These are phyloP conservation scores for Aspergillus hancockii DNA, from an alignment of 495 filamentous ascomycete species.

Conservation along the genomic window DNA sequence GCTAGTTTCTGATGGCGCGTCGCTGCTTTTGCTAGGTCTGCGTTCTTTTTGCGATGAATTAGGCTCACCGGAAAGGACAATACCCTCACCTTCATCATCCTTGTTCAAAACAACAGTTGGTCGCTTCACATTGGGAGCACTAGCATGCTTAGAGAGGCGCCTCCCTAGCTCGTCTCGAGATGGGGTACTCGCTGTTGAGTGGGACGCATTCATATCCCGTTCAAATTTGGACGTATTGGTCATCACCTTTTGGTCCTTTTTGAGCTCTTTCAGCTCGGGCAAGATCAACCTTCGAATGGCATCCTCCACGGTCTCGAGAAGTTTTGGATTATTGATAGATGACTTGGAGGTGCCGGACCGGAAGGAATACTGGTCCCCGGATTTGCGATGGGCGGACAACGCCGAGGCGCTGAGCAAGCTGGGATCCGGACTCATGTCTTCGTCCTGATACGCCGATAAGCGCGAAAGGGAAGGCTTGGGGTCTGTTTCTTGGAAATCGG, in stretches of 20 bases:
- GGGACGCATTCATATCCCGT: constrained; percentile 58
- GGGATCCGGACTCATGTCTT: constrained; percentile 70
- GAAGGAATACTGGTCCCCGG: constrained; percentile 73
- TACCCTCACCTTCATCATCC: constrained; percentile 59
- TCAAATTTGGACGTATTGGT: constrained; percentile 63
- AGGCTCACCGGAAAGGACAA: constrained; percentile 54
- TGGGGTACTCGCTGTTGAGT: constrained; percentile 58
- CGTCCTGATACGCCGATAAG: constrained; percentile 61
- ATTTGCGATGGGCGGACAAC: constrained; percentile 67
- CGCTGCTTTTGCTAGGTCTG: constrained; percentile 44
- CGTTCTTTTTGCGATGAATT: constrained; percentile 45
- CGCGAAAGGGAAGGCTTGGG: constrained; percentile 59
- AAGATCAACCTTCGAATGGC: constrained; percentile 89
- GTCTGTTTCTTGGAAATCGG: constrained; percentile 59
- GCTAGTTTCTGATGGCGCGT: constrained; percentile 48
- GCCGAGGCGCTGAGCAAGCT: constrained; percentile 70
- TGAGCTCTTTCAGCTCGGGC: constrained; percentile 87
- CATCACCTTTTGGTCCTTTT: constrained; percentile 77
- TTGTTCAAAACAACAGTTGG: constrained; percentile 66
- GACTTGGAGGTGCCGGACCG: constrained; percentile 77
- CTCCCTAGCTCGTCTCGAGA: constrained; percentile 62
- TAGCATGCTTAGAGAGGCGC: constrained; percentile 66
- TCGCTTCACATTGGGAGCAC: constrained; percentile 67
- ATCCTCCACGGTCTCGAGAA: constrained; percentile 95
- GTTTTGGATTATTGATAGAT: constrained; percentile 90